Evolutionary conservation across 225 moss, liverwort and hornwort species (phyloP).

Genomic region (Pseudisothecium myosuroides): DNA sequence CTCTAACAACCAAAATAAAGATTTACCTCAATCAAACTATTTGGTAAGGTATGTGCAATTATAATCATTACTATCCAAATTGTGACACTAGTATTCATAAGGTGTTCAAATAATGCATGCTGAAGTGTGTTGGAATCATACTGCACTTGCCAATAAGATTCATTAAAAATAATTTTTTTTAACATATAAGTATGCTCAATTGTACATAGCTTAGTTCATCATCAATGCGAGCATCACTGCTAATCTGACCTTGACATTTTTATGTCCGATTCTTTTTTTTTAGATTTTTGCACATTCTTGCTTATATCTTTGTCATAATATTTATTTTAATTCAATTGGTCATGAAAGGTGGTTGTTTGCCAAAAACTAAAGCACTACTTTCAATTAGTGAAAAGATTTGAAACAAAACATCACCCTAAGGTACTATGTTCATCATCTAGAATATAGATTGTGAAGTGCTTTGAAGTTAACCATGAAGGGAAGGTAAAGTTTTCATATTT

Average conservation of each 20-base stretch:
- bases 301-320: background rate
- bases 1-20: background rate
- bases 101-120: rapidly evolving
- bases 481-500: background rate
- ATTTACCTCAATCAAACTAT: background rate
- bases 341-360: background rate
- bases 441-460: background rate
- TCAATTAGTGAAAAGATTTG: background rate
- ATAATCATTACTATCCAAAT: background rate
- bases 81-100: background rate
- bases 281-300: background rate
- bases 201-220: background rate
- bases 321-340: background rate
- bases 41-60: background rate
- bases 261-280: background rate
- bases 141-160: background rate
- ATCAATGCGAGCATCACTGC: too few relatives aligned
- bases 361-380: background rate
- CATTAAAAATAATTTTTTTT: background rate
- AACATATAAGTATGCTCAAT: background rate
- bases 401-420: background rate
- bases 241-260: background rate
- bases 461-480: background rate
- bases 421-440: background rate
- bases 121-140: background rate